Conservation (phyloP, 139 green algal species). For the Zygnema circumcarinatum region DNA sequence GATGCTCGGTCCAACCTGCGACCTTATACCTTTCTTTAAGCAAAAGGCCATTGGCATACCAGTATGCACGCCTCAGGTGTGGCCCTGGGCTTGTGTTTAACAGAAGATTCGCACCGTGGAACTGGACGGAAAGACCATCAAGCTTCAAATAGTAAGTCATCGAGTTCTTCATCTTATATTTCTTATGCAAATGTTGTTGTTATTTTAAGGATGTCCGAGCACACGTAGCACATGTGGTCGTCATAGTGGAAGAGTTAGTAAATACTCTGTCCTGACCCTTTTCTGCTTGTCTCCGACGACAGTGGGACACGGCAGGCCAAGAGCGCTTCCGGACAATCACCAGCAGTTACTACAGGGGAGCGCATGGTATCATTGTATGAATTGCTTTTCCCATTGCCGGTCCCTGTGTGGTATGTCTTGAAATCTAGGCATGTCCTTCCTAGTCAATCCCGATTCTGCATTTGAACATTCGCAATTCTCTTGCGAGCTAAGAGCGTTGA, state of each 20-base stretch:
- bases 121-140: constrained; percentile 99
- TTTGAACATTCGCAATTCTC: background rate
- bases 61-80: constrained; percentile 10
- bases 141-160: constrained; percentile 91
- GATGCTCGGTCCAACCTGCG: too few relatives aligned
- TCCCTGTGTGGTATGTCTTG: background rate
- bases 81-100: too few relatives aligned
- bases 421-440: background rate
- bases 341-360: constrained; percentile 96
- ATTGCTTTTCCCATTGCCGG: constrained; percentile 65
- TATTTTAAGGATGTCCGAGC: constrained; percentile 6
- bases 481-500: background rate
- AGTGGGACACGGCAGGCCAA: constrained; percentile 99
- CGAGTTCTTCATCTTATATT: background rate
- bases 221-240: too few relatives aligned
- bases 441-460: background rate
- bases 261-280: too few relatives aligned
- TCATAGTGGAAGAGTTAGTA: too few relatives aligned
- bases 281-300: too few relatives aligned
- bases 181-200: background rate
- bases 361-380: constrained; percentile 94
- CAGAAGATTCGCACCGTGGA: constrained; percentile 99
- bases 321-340: constrained; percentile 99
- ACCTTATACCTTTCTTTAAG: too few relatives aligned
- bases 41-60: too few relatives aligned